Evolutionary conservation across 768 basidiomycete genomes (phyloP).

Genomic region (Lactarius tabidus): DNA sequence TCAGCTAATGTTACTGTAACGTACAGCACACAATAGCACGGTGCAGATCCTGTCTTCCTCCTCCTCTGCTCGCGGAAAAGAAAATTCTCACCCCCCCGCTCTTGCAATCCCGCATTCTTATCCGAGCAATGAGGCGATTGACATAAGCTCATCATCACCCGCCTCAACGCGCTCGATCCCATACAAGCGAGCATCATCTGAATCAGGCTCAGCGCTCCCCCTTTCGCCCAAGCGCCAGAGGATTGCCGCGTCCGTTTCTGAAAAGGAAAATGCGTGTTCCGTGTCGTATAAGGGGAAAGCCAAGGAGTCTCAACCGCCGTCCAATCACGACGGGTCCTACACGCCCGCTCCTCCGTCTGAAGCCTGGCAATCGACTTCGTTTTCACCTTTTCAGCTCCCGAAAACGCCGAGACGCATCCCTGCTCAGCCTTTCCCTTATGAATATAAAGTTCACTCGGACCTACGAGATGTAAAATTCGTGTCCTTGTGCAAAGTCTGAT

Average conservation of each 20-base stretch:
- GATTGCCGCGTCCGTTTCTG: not conserved
- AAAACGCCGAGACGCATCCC: not conserved
- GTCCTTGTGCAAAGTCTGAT: not conserved
- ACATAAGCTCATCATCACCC: conserved; percentile 17
- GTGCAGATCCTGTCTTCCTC: conserved; percentile 13
- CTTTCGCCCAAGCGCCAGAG: conserved; percentile 15
- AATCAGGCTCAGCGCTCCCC: conserved; percentile 3
- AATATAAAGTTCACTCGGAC: conserved; percentile 12
- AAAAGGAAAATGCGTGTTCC: conserved; percentile 15
- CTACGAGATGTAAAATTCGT: conserved; percentile 9
- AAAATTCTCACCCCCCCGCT: conserved; percentile 10
- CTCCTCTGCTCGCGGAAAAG: conserved; percentile 17
- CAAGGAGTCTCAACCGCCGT: conserved; percentile 1
- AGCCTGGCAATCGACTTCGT: not conserved
- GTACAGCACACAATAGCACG: not conserved
- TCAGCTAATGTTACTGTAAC: not conserved
- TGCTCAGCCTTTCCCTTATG: not conserved
- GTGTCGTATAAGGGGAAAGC: conserved; percentile 12
- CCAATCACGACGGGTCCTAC: not conserved
- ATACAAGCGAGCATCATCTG: conserved; percentile 13
- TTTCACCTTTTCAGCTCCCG: not conserved
- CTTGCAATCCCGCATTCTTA: not conserved
- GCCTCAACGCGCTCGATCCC: conserved; percentile 6
- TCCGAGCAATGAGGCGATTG: conserved; percentile 18
- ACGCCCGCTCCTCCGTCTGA: not conserved